Evolutionary conservation across 2,329 filamentous ascomycete species (phyloP), one percentile per base, ranked within the genome.

Genomic region (Pyrenophora seminiperda): DNA sequence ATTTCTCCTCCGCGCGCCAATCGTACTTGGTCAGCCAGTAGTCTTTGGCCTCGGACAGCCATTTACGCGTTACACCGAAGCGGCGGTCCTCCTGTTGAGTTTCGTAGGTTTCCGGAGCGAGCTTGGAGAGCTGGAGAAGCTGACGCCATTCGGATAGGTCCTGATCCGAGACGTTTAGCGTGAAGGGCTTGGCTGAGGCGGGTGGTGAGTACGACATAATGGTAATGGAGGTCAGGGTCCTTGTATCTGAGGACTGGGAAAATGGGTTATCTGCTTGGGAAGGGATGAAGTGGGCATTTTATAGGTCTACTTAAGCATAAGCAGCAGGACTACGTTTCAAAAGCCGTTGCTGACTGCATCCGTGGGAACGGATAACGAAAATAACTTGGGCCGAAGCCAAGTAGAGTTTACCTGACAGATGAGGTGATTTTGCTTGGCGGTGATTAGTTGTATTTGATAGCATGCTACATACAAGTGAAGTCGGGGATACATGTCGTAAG

Each of bases 1-100:
- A 63, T 22, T 68, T 68, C 56, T 76, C 77, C 41, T 66, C 54
- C 1, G 58, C 63, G 18, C 65, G 62, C 74, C 74, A 71, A 32
- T 71, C 62, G 61, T 76, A 73, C 10, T 56, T 63, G 56, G 70
- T 68, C 7, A 72, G 61, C 71, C 71, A 74, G 55, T 72, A 66
- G 36, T 72, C 62, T 45, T 73, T 73, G n/a, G 70, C 50, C 3
- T 68, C 52, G 18, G 58, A 50, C 9, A 74, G 61, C 72, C 72
- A 74, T 58, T 66, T 56, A 52, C 53, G 66, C 0, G 66, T 64
- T 7, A 73, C 68, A 10, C 70, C 66, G 32, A 58, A 67, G 29
- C 54, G 50, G 22, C 63, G 36, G 38, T 65, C 65, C 40, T 71
- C 46, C 54, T 65, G 59, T 22, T 43, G 47, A 39, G 59, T 62